A percentile compares a stretch with the other conserved stretches of the same genome.
Evolutionary conservation across 2,329 filamentous ascomycete species (phyloP).

Genomic region (Cyphellophora europaea): DNA sequence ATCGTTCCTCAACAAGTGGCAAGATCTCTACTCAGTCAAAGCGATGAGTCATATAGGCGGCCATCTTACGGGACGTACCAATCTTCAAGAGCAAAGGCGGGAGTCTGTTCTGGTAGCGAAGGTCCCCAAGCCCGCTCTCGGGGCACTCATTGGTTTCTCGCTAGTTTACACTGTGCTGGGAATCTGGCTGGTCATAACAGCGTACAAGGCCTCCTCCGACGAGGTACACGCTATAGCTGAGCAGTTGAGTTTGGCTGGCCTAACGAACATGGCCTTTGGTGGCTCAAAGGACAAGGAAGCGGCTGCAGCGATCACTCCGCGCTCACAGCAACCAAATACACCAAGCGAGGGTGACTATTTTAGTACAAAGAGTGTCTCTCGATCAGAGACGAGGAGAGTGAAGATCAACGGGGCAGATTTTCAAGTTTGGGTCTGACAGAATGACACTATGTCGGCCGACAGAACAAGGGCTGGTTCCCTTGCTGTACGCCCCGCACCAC

Average conservation of each 20-base stretch:
- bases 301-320: background rate
- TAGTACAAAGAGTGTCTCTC: no score
- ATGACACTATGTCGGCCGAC: no score
- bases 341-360: no score
- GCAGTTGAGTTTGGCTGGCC: constrained; percentile 7
- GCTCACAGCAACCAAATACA: background rate
- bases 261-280: constrained; percentile 10
- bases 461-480: no score
- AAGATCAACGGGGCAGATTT: constrained; percentile 1
- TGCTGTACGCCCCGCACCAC: no score
- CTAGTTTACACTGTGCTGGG: constrained; percentile 14
- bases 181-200: constrained; percentile 6
- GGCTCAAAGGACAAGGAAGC: constrained; percentile 1
- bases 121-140: constrained; percentile 15
- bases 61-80: constrained; percentile 11
- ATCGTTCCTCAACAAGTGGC: constrained; percentile 5
- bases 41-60: constrained; percentile 15
- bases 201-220: constrained; percentile 4
- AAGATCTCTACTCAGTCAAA: constrained; percentile 9
- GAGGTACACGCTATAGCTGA: constrained; percentile 7
- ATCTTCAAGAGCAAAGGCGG: constrained; percentile 12
- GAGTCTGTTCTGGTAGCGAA: constrained; percentile 14
- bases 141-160: constrained; percentile 12
- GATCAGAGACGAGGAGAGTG: constrained; percentile 1
- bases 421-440: constrained; percentile 1